phyloP scores from a whole-genome alignment of 1,284 basidiomycete genomes.

The Tranzscheliella williamsii region DNA sequence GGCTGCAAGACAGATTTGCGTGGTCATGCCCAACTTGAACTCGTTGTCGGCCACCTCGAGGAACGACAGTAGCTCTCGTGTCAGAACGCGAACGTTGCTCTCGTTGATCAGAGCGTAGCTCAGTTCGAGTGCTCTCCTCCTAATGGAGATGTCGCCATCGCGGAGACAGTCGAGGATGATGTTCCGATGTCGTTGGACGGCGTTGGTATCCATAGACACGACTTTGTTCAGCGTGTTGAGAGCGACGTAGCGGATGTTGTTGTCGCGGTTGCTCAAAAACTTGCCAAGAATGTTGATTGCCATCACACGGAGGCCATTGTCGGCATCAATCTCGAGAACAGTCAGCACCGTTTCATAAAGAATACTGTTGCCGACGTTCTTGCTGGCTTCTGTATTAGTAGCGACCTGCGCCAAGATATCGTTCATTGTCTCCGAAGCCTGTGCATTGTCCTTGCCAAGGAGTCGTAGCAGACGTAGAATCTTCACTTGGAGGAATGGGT shows the following conservation, averaged over 20 bases:
- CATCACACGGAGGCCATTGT: constrained; percentile 94
- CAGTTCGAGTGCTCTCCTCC: constrained; percentile 90
- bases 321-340: constrained; percentile 97
- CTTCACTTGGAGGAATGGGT: constrained; percentile 97
- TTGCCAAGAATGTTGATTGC: constrained; percentile 99
- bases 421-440: constrained; percentile 93
- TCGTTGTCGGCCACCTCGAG: constrained; percentile 98
- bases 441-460: constrained; percentile 80
- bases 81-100: constrained; percentile 86
- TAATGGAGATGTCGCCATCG: constrained; percentile 98
- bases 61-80: constrained; percentile 90
- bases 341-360: constrained; percentile 97
- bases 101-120: constrained; percentile 98
- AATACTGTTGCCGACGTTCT: constrained; percentile 98
- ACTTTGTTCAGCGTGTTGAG: constrained; percentile 99
- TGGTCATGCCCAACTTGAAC: constrained; percentile 97
- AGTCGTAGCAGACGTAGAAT: constrained; percentile 88
- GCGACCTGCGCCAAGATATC: constrained; percentile 98
- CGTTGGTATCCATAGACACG: constrained; percentile 95
- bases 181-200: constrained; percentile 95
- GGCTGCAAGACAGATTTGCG: constrained; percentile 92
- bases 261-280: constrained; percentile 95
- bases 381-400: constrained; percentile 95
- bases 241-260: constrained; percentile 97
- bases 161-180: constrained; percentile 97